phyloP scores from a whole-genome alignment of 192 early-diverging fungal genomes.

The Ambispora gerdemannii region DNA sequence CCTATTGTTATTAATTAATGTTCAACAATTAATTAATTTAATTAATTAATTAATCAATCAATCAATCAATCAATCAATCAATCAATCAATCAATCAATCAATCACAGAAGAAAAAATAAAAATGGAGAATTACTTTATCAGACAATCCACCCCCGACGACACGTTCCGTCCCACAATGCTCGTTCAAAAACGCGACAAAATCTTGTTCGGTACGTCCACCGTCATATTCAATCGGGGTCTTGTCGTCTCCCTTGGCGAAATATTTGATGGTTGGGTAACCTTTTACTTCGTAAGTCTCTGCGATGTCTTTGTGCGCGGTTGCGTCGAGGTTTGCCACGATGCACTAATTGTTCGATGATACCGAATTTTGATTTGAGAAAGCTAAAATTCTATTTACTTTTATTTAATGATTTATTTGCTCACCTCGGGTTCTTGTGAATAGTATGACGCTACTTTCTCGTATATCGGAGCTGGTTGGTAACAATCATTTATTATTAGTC shows the following conservation, averaged over 20 bases:
- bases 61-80: too few relatives aligned
- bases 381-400: too few relatives aligned
- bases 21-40: too few relatives aligned
- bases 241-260: slow-evolving; percentile 65
- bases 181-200: slow-evolving; percentile 82
- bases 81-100: slow-evolving; percentile 35
- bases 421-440: slow-evolving; percentile 73
- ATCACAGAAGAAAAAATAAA: slow-evolving; percentile 2
- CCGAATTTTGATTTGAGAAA: not conserved
- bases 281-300: slow-evolving; percentile 61
- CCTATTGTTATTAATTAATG: too few relatives aligned
- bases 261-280: slow-evolving; percentile 91
- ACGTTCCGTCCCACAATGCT: slow-evolving; percentile 76
- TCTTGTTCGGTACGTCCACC: slow-evolving; percentile 66
- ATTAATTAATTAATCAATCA: too few relatives aligned
- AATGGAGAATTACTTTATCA: slow-evolving; percentile 43
- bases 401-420: not conserved
- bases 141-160: slow-evolving; percentile 68
- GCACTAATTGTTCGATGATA: slow-evolving; percentile 39
- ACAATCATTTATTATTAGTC: slow-evolving; percentile 8
- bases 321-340: slow-evolving; percentile 91
- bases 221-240: slow-evolving; percentile 66
- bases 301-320: slow-evolving; percentile 60
- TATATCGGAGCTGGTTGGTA: slow-evolving; percentile 71
- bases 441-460: slow-evolving; percentile 82